Percentiles rank a stretch among this genome's conserved stretches.
These are phyloP conservation scores for Vigna trinervia DNA, from an alignment of 306 rosid species.

Conservation along the genomic window DNA sequence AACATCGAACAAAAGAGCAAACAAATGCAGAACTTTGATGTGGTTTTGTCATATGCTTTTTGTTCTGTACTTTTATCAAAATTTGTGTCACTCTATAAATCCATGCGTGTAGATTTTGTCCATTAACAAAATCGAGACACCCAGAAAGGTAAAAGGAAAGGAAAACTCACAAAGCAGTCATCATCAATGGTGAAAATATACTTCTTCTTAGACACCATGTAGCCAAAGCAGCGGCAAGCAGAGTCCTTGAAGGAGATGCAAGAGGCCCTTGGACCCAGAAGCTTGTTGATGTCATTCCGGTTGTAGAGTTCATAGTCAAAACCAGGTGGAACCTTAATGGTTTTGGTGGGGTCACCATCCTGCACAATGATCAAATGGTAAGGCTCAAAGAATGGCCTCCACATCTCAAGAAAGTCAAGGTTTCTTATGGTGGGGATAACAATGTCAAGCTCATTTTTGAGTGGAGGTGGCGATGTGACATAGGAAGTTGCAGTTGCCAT, in stretches of 20 bases:
- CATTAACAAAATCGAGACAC: slow-evolving; percentile 8
- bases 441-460: slow-evolving; percentile 88
- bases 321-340: slow-evolving; percentile 78
- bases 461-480: slow-evolving; percentile 29
- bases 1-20: slow-evolving; percentile 3
- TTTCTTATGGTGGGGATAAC: slow-evolving; percentile 90
- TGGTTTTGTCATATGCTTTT: neutral
- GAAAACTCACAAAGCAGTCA: slow-evolving; percentile 78
- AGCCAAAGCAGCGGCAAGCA: slow-evolving; percentile 94
- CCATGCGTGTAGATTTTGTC: neutral
- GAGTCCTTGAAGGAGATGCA: slow-evolving; percentile 96
- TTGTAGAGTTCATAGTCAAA: slow-evolving; percentile 87
- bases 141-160: neutral
- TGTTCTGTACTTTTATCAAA: neutral
- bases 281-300: slow-evolving; percentile 79
- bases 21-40: neutral
- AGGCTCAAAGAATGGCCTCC: slow-evolving; percentile 83
- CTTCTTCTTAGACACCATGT: slow-evolving; percentile 95
- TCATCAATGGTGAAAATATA: slow-evolving; percentile 91
- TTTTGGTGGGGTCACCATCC: slow-evolving; percentile 87
- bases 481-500: slow-evolving; percentile 27
- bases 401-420: slow-evolving; percentile 90
- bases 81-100: neutral
- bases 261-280: slow-evolving; percentile 76
- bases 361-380: slow-evolving; percentile 89